phyloP scores from a whole-genome alignment of 768 basidiomycete genomes.

The Kwoniella dendrophila region DNA sequence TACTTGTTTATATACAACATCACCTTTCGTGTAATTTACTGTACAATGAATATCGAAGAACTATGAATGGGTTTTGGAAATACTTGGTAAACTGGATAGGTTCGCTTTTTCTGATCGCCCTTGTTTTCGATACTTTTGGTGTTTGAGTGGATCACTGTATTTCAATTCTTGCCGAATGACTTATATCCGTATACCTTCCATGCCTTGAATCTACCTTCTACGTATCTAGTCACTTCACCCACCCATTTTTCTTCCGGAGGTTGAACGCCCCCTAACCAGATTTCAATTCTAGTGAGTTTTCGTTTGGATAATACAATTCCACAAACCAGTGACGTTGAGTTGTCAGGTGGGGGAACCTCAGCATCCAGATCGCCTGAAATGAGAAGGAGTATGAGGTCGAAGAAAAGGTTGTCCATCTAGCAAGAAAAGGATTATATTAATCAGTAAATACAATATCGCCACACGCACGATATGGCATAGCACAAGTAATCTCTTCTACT shows the following conservation, averaged over 20 bases:
- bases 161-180: conserved; percentile 10
- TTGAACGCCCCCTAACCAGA: conserved; percentile 32
- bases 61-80: too few species aligned
- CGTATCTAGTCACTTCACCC: conserved; percentile 4
- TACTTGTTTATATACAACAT: too few species aligned
- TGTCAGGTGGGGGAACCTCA: conserved; percentile 11
- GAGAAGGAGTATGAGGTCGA: conserved; percentile 34
- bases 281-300: conserved; percentile 36
- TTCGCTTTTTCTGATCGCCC: neutral
- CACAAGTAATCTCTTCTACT: conserved; percentile 14
- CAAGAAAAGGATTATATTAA: neutral
- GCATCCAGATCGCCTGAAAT: conserved; percentile 18
- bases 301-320: conserved; percentile 26
- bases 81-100: too few species aligned
- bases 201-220: neutral
- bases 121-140: too few species aligned
- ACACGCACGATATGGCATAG: neutral
- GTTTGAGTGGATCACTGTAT: too few species aligned
- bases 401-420: conserved; percentile 45
- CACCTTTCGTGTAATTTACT: too few species aligned
- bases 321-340: neutral
- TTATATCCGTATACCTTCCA: conserved; percentile 16
- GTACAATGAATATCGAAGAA: too few species aligned
- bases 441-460: neutral
- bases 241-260: conserved; percentile 26